Conservation (phyloP, 805 yeast genomes). For the Kuraishia borneana region DNA sequence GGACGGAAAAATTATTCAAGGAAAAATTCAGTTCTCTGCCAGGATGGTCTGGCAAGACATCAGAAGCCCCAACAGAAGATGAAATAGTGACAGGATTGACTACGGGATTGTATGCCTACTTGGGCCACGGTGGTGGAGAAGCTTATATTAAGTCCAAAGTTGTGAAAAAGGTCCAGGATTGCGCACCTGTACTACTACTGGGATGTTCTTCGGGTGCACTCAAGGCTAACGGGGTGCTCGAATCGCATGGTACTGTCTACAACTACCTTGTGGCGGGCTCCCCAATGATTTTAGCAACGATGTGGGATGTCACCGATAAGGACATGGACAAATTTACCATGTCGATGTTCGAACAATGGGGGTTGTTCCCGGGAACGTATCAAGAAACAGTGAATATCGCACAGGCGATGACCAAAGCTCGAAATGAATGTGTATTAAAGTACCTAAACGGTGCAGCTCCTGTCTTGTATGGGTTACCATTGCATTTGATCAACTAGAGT, state of each 20-base stretch:
- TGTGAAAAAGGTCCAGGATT: conserved; percentile 27
- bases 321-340: conserved; percentile 78
- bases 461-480: conserved; percentile 80
- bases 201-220: conserved; percentile 89
- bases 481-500: conserved; percentile 10
- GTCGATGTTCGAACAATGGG: conserved; percentile 55
- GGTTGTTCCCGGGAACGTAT: conserved; percentile 30
- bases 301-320: conserved; percentile 97
- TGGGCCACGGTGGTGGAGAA: conserved; percentile 98
- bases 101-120: conserved; percentile 49
- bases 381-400: conserved; percentile 23
- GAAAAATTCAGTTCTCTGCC: conserved; percentile 23
- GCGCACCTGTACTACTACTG: conserved; percentile 57
- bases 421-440: conserved; percentile 57
- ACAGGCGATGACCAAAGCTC: conserved; percentile 47
- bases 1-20: conserved; percentile 53
- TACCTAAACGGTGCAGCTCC: conserved; percentile 92
- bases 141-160: conserved; percentile 53
- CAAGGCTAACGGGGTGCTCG: conserved; percentile 44
- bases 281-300: conserved; percentile 71
- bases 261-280: conserved; percentile 74
- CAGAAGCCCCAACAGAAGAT: conserved; percentile 46
- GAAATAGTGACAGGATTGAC: conserved; percentile 33
- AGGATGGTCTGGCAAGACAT: conserved; percentile 44
- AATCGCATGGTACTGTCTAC: conserved; percentile 66